Base-by-base conservation (phyloP, 2,329 filamentous ascomycete species). In the Xylogone sp. region DNA sequence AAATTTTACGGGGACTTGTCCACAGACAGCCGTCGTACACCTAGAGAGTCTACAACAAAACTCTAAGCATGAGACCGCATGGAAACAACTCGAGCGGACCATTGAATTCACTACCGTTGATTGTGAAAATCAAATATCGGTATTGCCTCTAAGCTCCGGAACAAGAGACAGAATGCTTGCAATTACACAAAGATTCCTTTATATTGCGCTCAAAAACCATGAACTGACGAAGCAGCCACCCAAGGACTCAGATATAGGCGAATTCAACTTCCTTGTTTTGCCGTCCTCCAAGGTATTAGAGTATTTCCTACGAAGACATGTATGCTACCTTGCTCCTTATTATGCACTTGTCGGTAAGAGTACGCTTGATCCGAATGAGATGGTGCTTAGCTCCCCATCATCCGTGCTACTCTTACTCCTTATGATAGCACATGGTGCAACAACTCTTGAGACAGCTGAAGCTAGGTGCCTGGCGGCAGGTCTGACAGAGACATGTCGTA, bases 401-500 rank as follows among this genome's bases (percentile, higher is more conserved):
- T 82, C 84, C 0, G 86, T 82, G 34, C 67, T 88, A 24, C 71
- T 88, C 12, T 77, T 88, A 1, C 71, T 88, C 20, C 77, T 88
- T 64, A 88, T 88, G 84, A 85, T 88, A 50, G 84, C 85, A 1
- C 83, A 87, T 59, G 86, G 85, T 16, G 84, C 85, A 9, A 81
- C 83, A 51, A 76, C 78, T n/a, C 81, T 86, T 47, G 81, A 83
- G 3, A 83, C 79, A 39, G 72, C 79, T 1, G 84, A 87, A 67
- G 84, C 84, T 2, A 74, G 83, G 42, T 83, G 80, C 64, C 71
- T 89, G 12, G 82, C 84, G 3, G 81, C 82, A 1, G 85, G 85
- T 0, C 69, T 89, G 51, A 84, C 82, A 0, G 86, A 88, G 67
- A 86, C 83, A 3, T 88, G 85, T 62, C 82, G 85, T 42, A 87